These are phyloP conservation scores for Beauveria caledonica DNA, from an alignment of 2,329 filamentous ascomycete genomes.

Conservation along the genomic window DNA sequence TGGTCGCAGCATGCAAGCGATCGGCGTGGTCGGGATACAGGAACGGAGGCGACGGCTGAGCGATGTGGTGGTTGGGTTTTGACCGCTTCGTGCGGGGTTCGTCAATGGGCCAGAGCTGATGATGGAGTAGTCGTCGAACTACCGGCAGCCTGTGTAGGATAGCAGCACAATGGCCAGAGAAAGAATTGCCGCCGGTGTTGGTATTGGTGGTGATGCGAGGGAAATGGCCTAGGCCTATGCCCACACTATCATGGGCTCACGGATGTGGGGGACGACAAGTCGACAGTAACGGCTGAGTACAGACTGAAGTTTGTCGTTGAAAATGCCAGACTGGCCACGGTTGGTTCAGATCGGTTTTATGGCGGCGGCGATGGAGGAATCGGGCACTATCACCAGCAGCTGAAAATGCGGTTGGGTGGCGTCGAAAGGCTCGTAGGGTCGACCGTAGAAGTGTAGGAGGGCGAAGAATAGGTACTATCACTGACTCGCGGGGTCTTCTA, in stretches of 20 bases:
- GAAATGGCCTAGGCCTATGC: background rate
- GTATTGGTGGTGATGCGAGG: background rate
- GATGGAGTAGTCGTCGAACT: background rate
- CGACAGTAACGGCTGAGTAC: background rate
- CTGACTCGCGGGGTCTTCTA: background rate
- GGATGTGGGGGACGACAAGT: background rate
- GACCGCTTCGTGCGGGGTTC: background rate
- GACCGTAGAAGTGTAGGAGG: no score
- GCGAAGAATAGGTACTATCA: no score
- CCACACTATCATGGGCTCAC: background rate
- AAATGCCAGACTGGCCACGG: background rate
- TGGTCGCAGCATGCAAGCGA: constrained; percentile 7
- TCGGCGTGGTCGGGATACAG: background rate
- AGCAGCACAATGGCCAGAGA: background rate
- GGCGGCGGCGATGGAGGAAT: background rate
- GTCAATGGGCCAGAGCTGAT: background rate
- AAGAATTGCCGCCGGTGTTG: background rate
- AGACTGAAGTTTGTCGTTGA: background rate
- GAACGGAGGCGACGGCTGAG: background rate
- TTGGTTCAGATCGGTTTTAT: background rate
- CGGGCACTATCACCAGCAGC: no score
- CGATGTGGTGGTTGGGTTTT: background rate
- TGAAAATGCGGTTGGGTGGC: background rate
- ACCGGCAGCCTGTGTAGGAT: background rate
- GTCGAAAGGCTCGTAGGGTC: background rate